Evolutionary conservation across 1,284 basidiomycete genomes (phyloP).

Genomic region (Austroboletus rostrupii): DNA sequence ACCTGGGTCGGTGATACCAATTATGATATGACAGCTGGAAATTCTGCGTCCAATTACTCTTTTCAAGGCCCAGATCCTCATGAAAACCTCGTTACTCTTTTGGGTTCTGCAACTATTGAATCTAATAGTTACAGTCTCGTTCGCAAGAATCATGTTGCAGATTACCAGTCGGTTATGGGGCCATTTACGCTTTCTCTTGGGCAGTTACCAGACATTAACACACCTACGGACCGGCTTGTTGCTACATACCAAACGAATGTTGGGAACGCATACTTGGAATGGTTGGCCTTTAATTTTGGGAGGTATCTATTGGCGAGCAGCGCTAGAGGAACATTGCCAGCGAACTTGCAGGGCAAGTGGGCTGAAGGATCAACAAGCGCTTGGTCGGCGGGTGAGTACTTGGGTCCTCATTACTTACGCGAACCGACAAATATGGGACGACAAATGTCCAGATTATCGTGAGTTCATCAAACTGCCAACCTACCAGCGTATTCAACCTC

Average conservation of each 20-base stretch:
- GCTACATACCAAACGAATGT: constrained; percentile 48
- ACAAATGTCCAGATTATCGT: constrained; percentile 52
- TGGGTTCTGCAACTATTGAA: constrained; percentile 32
- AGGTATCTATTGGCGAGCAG: constrained; percentile 62
- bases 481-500: not conserved
- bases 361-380: constrained; percentile 47
- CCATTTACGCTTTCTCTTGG: constrained; percentile 58
- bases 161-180: constrained; percentile 42
- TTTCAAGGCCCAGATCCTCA: constrained; percentile 65
- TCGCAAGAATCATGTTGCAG: constrained; percentile 46
- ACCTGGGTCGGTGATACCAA: constrained; percentile 71
- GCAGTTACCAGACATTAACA: constrained; percentile 47
- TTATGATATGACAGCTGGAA: constrained; percentile 60
- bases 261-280: constrained; percentile 66
- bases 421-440: not conserved
- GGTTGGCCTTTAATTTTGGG: constrained; percentile 71
- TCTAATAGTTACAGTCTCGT: constrained; percentile 33
- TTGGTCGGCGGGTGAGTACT: constrained; percentile 59
- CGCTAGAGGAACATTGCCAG: constrained; percentile 58
- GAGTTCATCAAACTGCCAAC: constrained; percentile 18
- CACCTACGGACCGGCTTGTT: constrained; percentile 56
- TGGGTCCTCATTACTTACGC: not conserved
- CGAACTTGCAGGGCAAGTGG: constrained; percentile 76
- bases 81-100: constrained; percentile 37
- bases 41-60: constrained; percentile 50